phyloP scores from a whole-genome alignment of 1,284 basidiomycete species.

The Leccinum ponderosum region DNA sequence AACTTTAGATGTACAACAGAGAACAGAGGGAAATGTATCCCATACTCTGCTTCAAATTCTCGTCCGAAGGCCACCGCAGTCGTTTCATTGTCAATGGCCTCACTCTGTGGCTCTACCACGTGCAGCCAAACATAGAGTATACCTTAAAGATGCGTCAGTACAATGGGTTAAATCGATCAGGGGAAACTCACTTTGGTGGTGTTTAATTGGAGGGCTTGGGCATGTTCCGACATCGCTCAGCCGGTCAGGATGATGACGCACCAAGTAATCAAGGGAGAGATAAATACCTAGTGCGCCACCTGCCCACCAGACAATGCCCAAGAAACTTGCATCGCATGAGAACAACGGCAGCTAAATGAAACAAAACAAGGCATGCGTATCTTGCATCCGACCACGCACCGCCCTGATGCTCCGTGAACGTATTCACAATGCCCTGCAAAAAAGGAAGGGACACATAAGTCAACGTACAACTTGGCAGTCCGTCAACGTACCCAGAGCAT shows the following conservation, averaged over 20 bases:
- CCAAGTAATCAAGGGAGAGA: conserved; percentile 80
- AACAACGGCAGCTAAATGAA: neutral
- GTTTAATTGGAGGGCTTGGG: no score
- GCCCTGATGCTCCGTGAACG: conserved; percentile 91
- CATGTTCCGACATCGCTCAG: no score
- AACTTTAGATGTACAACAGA: conserved; percentile 12
- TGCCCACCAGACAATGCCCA: conserved; percentile 74
- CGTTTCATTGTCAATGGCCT: no score
- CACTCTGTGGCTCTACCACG: no score
- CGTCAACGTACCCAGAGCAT: conserved; percentile 72
- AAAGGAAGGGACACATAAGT: neutral
- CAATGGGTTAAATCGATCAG: no score
- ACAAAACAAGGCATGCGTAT: conserved; percentile 59
- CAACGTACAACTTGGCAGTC: neutral
- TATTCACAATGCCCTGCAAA: conserved; percentile 65
- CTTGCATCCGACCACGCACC: conserved; percentile 88
- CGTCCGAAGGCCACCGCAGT: conserved; percentile 71
- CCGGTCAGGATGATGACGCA: conserved; percentile 13
- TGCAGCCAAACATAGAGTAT: no score
- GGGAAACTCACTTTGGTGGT: no score
- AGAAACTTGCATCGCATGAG: conserved; percentile 33
- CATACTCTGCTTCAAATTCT: conserved; percentile 80
- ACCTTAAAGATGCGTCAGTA: no score
- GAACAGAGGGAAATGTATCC: neutral
- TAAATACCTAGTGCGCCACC: conserved; percentile 90